Evolutionary conservation across 164 flowering plant genomes (phyloP).

Genomic region (Vitis amurensis): DNA sequence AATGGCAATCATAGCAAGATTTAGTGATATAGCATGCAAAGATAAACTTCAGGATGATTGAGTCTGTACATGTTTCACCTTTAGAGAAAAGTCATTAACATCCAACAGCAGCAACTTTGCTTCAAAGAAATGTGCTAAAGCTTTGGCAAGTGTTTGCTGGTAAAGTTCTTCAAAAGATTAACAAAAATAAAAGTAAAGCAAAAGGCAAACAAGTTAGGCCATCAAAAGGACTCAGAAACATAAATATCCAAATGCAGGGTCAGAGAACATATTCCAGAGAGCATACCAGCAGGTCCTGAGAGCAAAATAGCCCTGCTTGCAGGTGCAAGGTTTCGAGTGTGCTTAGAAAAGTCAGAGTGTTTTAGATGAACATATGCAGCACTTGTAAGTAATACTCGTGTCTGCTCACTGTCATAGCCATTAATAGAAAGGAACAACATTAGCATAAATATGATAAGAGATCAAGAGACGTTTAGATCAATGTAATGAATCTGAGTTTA

Average conservation of each 20-base stretch:
- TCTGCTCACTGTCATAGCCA: conserved; percentile 49
- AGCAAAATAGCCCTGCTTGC: conserved; percentile 72
- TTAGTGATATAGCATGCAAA: neutral
- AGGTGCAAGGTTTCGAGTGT: conserved; percentile 68
- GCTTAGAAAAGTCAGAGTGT: conserved; percentile 53
- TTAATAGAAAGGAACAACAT: neutral
- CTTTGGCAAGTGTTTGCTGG: conserved; percentile 55
- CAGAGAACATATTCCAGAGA: neutral
- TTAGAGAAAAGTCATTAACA: conserved; percentile 35
- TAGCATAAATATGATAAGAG: too few relatives aligned
- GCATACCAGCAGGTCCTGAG: conserved; percentile 68
- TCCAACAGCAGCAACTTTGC: conserved; percentile 48
- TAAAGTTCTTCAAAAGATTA: conserved; percentile 38
- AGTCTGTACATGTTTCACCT: conserved; percentile 21
- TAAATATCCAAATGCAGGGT: neutral
- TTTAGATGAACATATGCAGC: conserved; percentile 72
- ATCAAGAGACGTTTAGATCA: neutral
- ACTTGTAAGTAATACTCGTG: conserved; percentile 53
- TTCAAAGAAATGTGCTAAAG: conserved; percentile 41
- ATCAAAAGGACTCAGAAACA: neutral
- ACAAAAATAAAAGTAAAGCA: neutral
- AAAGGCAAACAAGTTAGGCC: conserved; percentile 1
- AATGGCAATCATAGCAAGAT: conserved; percentile 4
- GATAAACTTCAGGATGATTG: neutral
- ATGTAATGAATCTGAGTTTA: too few relatives aligned